Evolutionary conservation across 139 green algal species (phyloP), one percentile per base, ranked within the genome.

Genomic region (Micromonas pusilla): DNA sequence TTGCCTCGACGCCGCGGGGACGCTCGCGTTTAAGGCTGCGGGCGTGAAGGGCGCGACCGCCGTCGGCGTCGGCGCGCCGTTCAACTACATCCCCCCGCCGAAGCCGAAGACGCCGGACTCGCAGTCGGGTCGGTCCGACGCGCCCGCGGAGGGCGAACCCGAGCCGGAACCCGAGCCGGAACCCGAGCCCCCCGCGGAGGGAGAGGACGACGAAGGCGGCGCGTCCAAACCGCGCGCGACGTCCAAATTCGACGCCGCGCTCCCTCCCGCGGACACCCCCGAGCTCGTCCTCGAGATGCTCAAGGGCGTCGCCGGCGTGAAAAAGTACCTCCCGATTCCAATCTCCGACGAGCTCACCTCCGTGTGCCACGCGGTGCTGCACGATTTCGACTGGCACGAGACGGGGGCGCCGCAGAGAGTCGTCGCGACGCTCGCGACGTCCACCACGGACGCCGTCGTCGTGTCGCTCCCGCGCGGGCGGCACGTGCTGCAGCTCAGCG

Each of bases 401-500:
- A 32, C 25, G 25, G n/a, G 60, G 13, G 25, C 60, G 60, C 60
- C 60, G 60, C 25, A 68, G 60, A 5, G 45, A 57, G 16, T 16
- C 45, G 45, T 57, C 45, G 9, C 16, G 9, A 57, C 45, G 45
- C 45, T 57, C 45, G 45, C 62, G 9, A 70, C 62, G n/a, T 30
- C 13, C 26, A 70, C 62, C 26, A 30, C 26, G 62, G 5, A 70
- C 26, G 30, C 26, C 21, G n/a, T n/a, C 20, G 45, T n/a, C 9
- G 66, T 68, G 32, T 13, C n/a, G 6, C 65, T 80, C 32, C 16
- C 38, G 57, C 54, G 74, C n/a, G 74, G 74, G 26, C 16, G 52
- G 31, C 74, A 80, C 74, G 6, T 80, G 30, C 62, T 80, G 28
- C 30, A 57, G 60, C 20, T 80, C 25, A 37, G 2, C 30, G 32